phyloP scores from a whole-genome alignment of 2,329 filamentous ascomycete genomes.

The Cylindrodendrum hubeiense region DNA sequence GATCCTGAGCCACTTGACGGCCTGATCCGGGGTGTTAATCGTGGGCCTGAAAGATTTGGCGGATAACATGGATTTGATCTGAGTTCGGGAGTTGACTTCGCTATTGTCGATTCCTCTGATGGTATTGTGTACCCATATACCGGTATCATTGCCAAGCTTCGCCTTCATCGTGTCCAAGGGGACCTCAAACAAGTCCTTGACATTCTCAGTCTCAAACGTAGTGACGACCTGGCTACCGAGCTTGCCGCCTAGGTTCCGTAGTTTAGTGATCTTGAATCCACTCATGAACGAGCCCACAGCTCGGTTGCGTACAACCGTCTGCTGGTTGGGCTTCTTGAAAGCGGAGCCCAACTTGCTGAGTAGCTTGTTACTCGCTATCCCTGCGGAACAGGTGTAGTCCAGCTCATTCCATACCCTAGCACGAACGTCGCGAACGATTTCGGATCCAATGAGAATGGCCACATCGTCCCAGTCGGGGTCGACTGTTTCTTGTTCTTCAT shows the following conservation, averaged over 20 bases:
- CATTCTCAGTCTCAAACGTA: constrained; percentile 83
- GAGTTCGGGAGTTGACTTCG: constrained; percentile 90
- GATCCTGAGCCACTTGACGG: constrained; percentile 86
- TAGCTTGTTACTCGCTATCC: constrained; percentile 93
- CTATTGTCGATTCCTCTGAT: constrained; percentile 88
- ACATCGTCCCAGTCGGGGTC: constrained; percentile 98
- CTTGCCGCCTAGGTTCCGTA: constrained; percentile 95
- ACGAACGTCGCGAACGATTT: constrained; percentile 85
- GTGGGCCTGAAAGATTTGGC: constrained; percentile 93
- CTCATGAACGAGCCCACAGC: constrained; percentile 84
- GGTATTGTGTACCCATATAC: constrained; percentile 85
- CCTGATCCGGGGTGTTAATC: constrained; percentile 84
- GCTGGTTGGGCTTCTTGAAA: constrained; percentile 92
- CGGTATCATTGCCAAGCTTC: constrained; percentile 86
- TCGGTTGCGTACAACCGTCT: constrained; percentile 92
- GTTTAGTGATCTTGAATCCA: constrained; percentile 93
- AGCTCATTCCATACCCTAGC: constrained; percentile 75
- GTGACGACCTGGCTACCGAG: constrained; percentile 87
- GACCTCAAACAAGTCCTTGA: constrained; percentile 80
- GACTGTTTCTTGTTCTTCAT: constrained; percentile 79
- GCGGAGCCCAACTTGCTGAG: constrained; percentile 93
- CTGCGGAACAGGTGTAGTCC: constrained; percentile 92
- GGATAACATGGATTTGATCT: constrained; percentile 97
- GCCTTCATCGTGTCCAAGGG: constrained; percentile 81
- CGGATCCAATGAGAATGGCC: constrained; percentile 85